Evolutionary conservation across 106 monocot species (phyloP), one percentile per base, ranked within the genome.

Genomic region (Alisma plantagoaquatica): DNA sequence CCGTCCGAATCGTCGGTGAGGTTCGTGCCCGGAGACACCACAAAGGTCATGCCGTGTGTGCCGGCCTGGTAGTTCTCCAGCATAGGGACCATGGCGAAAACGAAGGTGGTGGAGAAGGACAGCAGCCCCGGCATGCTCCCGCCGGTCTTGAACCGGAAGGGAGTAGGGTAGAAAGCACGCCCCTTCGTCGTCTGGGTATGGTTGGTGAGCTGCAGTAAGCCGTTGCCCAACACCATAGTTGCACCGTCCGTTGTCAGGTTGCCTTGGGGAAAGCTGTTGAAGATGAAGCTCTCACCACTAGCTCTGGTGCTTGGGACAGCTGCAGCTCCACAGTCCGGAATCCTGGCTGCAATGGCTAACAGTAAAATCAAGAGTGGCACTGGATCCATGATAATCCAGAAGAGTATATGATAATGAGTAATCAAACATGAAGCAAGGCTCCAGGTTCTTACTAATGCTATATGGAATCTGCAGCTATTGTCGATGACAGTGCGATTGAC

Each of bases 11-110:
- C 16, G 24, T 31, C 24, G 53, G 45, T 24, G 21, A 73, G 63
- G 10, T 38, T 1, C 15, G 59, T 56, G 24, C 74, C 53, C 1
- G 70, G 69, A 6, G 68, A 33, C 5, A 79, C 18, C 0, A 50
- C 74, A 33, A 74, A 79, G 44, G 74, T 46, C 27, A 77, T 67
- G 10, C 57, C 59, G 5, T 27, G 30, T 21, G 47, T 43, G 20
- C 49, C 29, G 5, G 31, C n/a, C n/a, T n/a, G n/a, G n/a, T n/a
- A n/a, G n/a, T n/a, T n/a, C n/a, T n/a, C n/a, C n/a, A n/a, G n/a
- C n/a, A n/a, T n/a, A n/a, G n/a, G n/a, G n/a, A n/a, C n/a, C n/a
- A 80, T 75, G 53, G 63, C 75, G 26, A 80, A 75, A 19, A 80
- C 54, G 31, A 80, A 80, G 31, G 49, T 57, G 41, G 75, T 71